Base-by-base conservation (phyloP, 352 stramenopile genomes). In the Phytophthora megakarya region DNA sequence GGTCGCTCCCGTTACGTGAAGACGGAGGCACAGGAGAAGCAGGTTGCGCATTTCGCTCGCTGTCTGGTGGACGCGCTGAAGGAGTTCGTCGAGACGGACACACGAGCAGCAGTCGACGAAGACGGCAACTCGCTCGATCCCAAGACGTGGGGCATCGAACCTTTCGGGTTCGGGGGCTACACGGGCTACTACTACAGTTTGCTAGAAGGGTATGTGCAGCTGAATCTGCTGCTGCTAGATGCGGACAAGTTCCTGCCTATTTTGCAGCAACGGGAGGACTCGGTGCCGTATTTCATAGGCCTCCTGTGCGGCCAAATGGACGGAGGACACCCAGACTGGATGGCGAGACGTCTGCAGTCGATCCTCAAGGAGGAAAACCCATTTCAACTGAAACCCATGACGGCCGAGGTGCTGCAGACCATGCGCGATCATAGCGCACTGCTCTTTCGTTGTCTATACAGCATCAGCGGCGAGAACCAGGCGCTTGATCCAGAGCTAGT, bases 181-280 rank as follows among this genome's bases (percentile, higher is more conserved):
- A 65, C 46, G 22, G 63, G 67, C n/a, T 70, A 64, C 32, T 73
- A 76, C 63, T 55, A 49, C 35, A 73, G 64, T 30, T 22, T 70
- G n/a, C 13, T 73, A 16, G 16, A 46, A 18, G 62, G 67, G 9
- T 80, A 80, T 53, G 55, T 77, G 25, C 33, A 67, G 19, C 52
- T 80, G 38, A 80, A 80, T 22, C 39, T 80, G 38, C 35, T 75
- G 25, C 65, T 80, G 26, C 49, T 59, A 42, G 67, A 77, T 25
- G 37, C 55, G 18, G 44, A 70, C 30, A 57, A 49, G 37, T 72
- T 70, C 19, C 40, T 66, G 32, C 43, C 52, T 0, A 60, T 75
- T 42, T n/a, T 76, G 12, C 64, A 72, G 49, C 44, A 39, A 44
- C 50, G 57, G 38, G 2, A 5, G 5, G 39, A 48, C 16, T 39